Evolutionary conservation across 1,284 basidiomycete genomes (phyloP).

Genomic region (Ganoderma boninense): DNA sequence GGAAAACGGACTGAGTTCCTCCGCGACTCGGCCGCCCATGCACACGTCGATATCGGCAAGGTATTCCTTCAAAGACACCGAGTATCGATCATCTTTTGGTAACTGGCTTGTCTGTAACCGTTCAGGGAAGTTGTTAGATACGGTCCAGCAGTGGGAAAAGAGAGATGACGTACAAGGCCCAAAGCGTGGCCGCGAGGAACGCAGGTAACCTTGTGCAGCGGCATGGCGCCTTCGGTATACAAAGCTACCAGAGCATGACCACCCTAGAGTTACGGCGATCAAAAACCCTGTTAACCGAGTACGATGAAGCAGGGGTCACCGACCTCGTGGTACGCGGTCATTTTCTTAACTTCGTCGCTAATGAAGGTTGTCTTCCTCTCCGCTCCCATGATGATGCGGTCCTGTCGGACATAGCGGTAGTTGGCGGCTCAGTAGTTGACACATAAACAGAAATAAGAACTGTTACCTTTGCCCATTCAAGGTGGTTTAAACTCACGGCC

Average conservation of each 20-base stretch:
- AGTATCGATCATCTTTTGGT: conserved; percentile 84
- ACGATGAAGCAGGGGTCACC: conserved; percentile 20
- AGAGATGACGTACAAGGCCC: conserved; percentile 73
- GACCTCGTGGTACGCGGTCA: conserved; percentile 95
- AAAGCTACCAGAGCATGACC: conserved; percentile 93
- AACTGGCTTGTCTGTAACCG: conserved; percentile 79
- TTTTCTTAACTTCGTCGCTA: conserved; percentile 83
- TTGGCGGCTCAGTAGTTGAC: conserved; percentile 5
- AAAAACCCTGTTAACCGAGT: conserved; percentile 12
- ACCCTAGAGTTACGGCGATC: conserved; percentile 57
- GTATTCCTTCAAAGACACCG: conserved; percentile 78
- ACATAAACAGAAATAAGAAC: conserved; percentile 5
- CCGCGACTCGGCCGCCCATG: conserved; percentile 93
- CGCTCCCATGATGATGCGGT: conserved; percentile 94
- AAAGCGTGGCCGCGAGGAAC: conserved; percentile 93
- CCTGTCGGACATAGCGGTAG: conserved; percentile 51
- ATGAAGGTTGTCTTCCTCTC: conserved; percentile 91
- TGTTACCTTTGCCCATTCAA: conserved; percentile 95
- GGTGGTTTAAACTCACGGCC: conserved; percentile 80
- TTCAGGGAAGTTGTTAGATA: not conserved
- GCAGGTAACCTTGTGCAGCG: conserved; percentile 95
- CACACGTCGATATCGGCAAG: conserved; percentile 87
- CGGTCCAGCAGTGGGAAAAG: not conserved
- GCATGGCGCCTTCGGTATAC: conserved; percentile 93
- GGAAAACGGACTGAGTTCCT: conserved; percentile 76